A percentile compares a stretch with the other conserved stretches of the same genome.
phyloP scores from a whole-genome alignment of 2,329 filamentous ascomycete genomes.

The Westerdykella sp. region DNA sequence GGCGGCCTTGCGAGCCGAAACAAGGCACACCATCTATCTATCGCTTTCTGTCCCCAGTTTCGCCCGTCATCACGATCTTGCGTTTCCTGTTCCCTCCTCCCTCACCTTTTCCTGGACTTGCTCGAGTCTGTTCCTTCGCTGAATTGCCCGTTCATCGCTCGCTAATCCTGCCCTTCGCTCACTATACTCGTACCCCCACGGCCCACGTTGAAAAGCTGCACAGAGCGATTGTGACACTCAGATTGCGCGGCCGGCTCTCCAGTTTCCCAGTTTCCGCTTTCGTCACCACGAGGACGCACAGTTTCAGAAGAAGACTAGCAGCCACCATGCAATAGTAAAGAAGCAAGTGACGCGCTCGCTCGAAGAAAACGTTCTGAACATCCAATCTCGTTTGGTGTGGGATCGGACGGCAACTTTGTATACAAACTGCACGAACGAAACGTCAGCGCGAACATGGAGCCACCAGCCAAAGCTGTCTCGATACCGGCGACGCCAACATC shows the following conservation, averaged over 20 bases:
- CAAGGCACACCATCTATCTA: not conserved
- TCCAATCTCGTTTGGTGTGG: no score
- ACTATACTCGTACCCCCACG: not conserved
- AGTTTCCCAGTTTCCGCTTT: no score
- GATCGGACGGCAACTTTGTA: not conserved
- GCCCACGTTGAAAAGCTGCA: not conserved
- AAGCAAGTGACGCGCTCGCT: no score
- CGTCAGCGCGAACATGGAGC: constrained; percentile 13
- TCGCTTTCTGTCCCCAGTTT: no score
- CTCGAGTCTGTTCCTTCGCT: constrained; percentile 14
- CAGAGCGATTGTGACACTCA: not conserved
- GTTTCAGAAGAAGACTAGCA: no score
- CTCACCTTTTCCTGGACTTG: constrained; percentile 1
- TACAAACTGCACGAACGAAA: not conserved
- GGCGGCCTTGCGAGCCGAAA: not conserved
- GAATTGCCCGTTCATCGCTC: constrained; percentile 1
- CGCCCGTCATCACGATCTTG: not conserved
- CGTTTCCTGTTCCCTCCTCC: not conserved
- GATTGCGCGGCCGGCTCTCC: no score
- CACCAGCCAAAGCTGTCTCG: constrained; percentile 15
- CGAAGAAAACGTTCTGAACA: no score
- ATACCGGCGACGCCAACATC: constrained; percentile 11
- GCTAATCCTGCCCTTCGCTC: constrained; percentile 1
- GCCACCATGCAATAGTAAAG: no score
- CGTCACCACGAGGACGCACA: no score